Conservation (phyloP, 169 alveolate genomes). For the Besnoitia besnoiti region DNA sequence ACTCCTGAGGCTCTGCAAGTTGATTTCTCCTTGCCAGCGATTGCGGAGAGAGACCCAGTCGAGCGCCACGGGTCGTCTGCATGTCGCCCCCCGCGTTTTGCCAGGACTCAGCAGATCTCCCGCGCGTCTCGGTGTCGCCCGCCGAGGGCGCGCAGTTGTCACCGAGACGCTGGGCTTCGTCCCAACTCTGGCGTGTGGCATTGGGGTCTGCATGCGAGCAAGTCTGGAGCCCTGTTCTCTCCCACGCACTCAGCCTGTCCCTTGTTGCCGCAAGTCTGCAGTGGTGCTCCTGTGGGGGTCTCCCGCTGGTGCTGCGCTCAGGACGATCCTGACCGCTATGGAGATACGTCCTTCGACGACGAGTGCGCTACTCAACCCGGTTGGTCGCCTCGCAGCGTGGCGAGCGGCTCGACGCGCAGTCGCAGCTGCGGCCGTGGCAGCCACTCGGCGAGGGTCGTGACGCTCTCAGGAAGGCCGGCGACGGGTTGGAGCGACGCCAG, state of each 20-base stretch:
- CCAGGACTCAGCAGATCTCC: too few relatives aligned
- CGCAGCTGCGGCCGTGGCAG: neutral
- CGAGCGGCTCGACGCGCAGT: slow-evolving; percentile 11
- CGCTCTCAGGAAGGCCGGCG: neutral
- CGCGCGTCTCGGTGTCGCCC: too few relatives aligned
- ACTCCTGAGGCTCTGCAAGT: too few relatives aligned
- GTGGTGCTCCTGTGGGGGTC: neutral
- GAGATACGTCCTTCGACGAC: neutral
- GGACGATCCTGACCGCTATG: neutral
- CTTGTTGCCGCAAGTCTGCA: neutral
- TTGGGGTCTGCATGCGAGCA: too few relatives aligned
- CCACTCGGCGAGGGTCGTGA: neutral
- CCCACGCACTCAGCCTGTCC: too few relatives aligned
- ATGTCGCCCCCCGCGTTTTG: too few relatives aligned
- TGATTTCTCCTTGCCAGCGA: too few relatives aligned
- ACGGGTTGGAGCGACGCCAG: neutral
- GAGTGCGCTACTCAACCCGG: neutral
- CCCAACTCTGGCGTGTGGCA: too few relatives aligned
- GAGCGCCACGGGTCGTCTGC: too few relatives aligned
- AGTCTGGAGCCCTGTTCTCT: neutral
- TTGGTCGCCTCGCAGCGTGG: slow-evolving; percentile 28
- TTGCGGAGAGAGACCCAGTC: too few relatives aligned
- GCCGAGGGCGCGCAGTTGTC: too few relatives aligned
- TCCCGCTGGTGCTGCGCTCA: neutral
- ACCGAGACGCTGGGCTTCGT: too few relatives aligned